phyloP scores from a whole-genome alignment of 1,284 basidiomycete species.

The Fereydounia khargensis region DNA sequence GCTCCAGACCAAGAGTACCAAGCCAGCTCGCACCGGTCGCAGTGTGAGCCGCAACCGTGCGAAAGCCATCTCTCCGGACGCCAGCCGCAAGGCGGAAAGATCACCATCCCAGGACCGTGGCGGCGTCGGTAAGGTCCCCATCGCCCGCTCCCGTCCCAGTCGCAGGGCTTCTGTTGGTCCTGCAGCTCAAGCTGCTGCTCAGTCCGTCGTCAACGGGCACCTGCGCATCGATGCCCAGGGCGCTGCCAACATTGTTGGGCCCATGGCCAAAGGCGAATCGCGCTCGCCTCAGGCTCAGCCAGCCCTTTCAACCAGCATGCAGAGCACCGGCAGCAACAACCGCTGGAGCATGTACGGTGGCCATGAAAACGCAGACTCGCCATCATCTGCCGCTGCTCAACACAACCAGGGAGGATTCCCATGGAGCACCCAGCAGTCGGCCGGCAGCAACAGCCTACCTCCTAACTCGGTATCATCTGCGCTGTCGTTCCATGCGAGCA shows the following conservation, averaged over 20 bases:
- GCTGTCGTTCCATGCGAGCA: constrained; percentile 28
- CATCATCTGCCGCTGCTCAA: no score
- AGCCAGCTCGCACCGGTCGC: constrained; percentile 16
- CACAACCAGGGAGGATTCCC: no score
- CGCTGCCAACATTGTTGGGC: constrained; percentile 1
- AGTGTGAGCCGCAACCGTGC: constrained; percentile 23
- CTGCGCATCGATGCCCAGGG: constrained; percentile 4
- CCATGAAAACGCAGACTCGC: constrained; percentile 5
- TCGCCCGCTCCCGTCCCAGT: constrained; percentile 21
- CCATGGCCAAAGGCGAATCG: neutral
- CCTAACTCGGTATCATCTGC: constrained; percentile 25
- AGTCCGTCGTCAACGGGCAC: constrained; percentile 1
- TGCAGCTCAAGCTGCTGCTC: constrained; percentile 15
- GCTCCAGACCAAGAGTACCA: constrained; percentile 13
- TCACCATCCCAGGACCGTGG: constrained; percentile 31
- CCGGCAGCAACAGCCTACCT: constrained; percentile 6
- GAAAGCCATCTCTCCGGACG: constrained; percentile 9
- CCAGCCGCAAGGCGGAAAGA: constrained; percentile 19
- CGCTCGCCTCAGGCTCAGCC: no score
- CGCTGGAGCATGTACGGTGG: constrained; percentile 30
- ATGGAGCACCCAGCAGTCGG: neutral
- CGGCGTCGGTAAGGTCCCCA: constrained; percentile 38
- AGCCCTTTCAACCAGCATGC: constrained; percentile 10
- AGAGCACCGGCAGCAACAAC: constrained; percentile 3
- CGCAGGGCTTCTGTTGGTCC: constrained; percentile 32